A percentile compares a stretch with the other conserved stretches of the same genome.
These are phyloP conservation scores for Kwoniella dejecticola DNA, from an alignment of 768 basidiomycete genomes.

Conservation along the genomic window DNA sequence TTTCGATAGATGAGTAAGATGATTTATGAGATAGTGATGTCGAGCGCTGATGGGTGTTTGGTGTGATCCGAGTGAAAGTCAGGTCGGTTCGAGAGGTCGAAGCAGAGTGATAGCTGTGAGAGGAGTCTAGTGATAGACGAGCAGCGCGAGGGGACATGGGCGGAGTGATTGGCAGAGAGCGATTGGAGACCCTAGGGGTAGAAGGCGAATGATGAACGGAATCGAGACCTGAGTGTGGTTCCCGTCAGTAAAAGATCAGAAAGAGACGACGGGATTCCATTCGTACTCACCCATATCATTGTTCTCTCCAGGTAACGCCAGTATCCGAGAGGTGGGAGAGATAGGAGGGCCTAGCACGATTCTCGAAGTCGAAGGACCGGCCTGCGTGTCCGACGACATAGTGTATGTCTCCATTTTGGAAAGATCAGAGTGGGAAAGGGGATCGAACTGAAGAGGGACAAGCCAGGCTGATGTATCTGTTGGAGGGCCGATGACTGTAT, in stretches of 20 bases:
- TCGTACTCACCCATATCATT: background rate
- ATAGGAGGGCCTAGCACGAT: constrained; percentile 11
- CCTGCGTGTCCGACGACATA: background rate
- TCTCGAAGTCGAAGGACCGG: constrained; percentile 7
- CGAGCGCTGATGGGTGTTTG: too few relatives aligned
- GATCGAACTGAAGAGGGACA: background rate
- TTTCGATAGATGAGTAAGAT: background rate
- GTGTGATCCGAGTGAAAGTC: too few relatives aligned
- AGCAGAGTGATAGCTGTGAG: too few relatives aligned
- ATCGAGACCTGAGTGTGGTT: too few relatives aligned
- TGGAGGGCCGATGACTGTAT: too few relatives aligned
- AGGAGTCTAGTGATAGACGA: constrained; percentile 11
- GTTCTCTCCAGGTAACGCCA: background rate
- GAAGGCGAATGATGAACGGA: too few relatives aligned
- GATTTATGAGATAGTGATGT: constrained; percentile 6
- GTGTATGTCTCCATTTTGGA: background rate
- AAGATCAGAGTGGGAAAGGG: too few relatives aligned
- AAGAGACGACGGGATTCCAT: background rate
- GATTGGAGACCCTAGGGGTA: too few relatives aligned
- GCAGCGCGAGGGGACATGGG: constrained; percentile 7
- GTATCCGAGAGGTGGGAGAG: background rate
- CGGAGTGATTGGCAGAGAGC: background rate
- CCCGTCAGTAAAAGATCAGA: too few relatives aligned
- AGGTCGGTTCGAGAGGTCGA: too few relatives aligned
- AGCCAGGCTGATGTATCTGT: too few relatives aligned